phyloP scores from a whole-genome alignment of 352 stramenopile genomes.

The Pilasporangium apinafurcum region DNA sequence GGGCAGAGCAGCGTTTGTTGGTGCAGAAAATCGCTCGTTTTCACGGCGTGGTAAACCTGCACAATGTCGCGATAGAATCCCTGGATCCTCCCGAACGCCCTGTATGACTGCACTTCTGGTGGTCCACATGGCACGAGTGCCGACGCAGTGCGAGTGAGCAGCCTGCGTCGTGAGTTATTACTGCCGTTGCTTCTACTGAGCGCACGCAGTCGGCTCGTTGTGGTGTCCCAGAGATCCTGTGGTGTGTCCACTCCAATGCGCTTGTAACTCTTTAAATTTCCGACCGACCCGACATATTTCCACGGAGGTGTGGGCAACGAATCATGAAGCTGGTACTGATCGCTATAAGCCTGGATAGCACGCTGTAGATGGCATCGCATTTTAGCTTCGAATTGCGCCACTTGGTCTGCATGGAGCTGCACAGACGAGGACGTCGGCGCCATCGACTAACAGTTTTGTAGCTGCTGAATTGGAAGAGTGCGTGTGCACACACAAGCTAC shows the following conservation, averaged over 20 bases:
- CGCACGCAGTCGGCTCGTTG: conserved; percentile 4
- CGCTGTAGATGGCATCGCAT: conserved; percentile 41
- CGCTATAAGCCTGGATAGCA: conserved; percentile 21
- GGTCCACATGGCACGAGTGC: not conserved
- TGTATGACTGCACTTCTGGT: conserved; percentile 22
- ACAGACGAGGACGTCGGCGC: too few relatives aligned
- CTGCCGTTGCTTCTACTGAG: conserved; percentile 10
- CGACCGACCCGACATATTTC: conserved; percentile 25
- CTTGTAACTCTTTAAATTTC: conserved; percentile 38
- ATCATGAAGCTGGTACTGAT: conserved; percentile 21
- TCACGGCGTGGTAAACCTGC: conserved; percentile 25
- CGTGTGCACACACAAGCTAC: too few relatives aligned
- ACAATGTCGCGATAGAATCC: conserved; percentile 45
- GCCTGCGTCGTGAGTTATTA: conserved; percentile 9
- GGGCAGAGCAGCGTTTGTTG: conserved; percentile 42
- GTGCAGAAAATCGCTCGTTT: conserved; percentile 26
- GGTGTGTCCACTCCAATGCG: conserved; percentile 14
- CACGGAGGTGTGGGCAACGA: too few relatives aligned
- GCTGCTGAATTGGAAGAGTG: too few relatives aligned
- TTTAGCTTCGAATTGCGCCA: conserved; percentile 20
- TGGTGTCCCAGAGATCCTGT: conserved; percentile 14
- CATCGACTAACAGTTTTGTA: too few relatives aligned
- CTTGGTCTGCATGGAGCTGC: conserved; percentile 18
- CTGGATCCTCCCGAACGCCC: conserved; percentile 40
- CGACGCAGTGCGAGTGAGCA: not conserved